Percentiles rank a stretch among this genome's conserved stretches.
phyloP scores from a whole-genome alignment of 305 asterid species.

The Coffea humblotiana region DNA sequence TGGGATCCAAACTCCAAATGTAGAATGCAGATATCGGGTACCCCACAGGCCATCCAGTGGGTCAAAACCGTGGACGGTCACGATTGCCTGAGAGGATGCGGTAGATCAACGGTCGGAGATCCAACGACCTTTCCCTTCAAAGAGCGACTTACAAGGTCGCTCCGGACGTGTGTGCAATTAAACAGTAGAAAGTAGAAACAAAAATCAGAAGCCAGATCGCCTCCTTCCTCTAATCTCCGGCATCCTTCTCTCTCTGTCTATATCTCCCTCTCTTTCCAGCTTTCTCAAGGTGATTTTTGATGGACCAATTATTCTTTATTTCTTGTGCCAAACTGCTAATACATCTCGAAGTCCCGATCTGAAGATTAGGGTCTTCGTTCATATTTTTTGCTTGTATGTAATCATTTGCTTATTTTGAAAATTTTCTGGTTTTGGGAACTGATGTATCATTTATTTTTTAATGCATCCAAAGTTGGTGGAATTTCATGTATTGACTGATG shows the following conservation, averaged over 20 bases:
- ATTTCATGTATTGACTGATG: not conserved
- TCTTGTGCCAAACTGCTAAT: not conserved
- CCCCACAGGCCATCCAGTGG: not conserved
- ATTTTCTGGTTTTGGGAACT: not conserved
- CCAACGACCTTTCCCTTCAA: constrained; percentile 24
- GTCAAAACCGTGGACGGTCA: constrained; percentile 35
- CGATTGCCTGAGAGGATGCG: constrained; percentile 32
- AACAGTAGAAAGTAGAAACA: not conserved
- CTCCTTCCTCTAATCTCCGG: constrained; percentile 18
- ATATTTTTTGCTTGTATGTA: not conserved
- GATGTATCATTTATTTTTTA: not conserved
- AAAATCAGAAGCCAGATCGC: constrained; percentile 15
- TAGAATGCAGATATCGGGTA: not conserved
- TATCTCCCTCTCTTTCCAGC: constrained; percentile 11
- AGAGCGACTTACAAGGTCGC: constrained; percentile 33
- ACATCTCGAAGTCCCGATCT: constrained; percentile 10
- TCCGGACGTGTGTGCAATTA: constrained; percentile 8
- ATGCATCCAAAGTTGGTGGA: not conserved
- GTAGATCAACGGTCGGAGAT: constrained; percentile 47
- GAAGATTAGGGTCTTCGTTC: constrained; percentile 38
- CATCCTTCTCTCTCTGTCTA: not conserved
- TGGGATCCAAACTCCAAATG: not conserved
- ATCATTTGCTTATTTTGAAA: not conserved
- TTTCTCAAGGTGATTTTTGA: constrained; percentile 33
- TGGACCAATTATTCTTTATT: not conserved